Evolutionary conservation across 768 basidiomycete species (phyloP), one percentile per base, ranked within the genome.

Genomic region (Serendipita sp.): DNA sequence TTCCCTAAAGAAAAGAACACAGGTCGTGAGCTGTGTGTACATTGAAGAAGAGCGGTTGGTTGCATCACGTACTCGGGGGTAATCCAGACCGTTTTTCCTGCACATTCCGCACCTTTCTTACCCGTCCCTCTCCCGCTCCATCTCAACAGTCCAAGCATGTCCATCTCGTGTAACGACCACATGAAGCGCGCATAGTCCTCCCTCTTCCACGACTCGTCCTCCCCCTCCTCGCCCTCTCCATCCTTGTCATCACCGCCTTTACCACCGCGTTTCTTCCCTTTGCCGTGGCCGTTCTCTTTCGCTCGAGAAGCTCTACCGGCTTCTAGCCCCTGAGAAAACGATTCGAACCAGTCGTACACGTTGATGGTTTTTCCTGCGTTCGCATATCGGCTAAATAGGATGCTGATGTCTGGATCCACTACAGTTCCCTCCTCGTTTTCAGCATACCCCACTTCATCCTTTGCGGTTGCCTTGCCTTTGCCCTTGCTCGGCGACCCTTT

Each of bases 331-430:
- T 76, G 71, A 33, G 80, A 77, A 70, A 92, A 93, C 24, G 85
- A 80, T 66, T 88, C 83, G 68, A 83, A 90, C 90, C 89, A 91
- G 71, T 93, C 90, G 70, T 87, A 90, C 1, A 90, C 79, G 69
- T 92, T 92, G 72, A 92, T 82, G 81, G 86, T 80, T 73, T 79
- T 84, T 48, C 87, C 88, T 51, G 86, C 85, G 67, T 90, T 84
- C 45, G 84, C 76, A 72, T 90, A 92, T 22, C 88, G 78, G 50
- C 74, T 75, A 74, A 91, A 88, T 14, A 91, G 74, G 63, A 91
- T 86, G 67, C 81, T 84, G 1, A 81, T 84, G 67, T 92, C 90
- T 0, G 88, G 84, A 33, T 58, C 38, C 38, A 14, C 7, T 7
- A 38, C 38, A 14, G 38, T 38, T 14, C 14, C 38, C 7, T 38